Base-by-base conservation (phyloP, 2,329 filamentous ascomycete species). In the Mollisiaceae sp. region DNA sequence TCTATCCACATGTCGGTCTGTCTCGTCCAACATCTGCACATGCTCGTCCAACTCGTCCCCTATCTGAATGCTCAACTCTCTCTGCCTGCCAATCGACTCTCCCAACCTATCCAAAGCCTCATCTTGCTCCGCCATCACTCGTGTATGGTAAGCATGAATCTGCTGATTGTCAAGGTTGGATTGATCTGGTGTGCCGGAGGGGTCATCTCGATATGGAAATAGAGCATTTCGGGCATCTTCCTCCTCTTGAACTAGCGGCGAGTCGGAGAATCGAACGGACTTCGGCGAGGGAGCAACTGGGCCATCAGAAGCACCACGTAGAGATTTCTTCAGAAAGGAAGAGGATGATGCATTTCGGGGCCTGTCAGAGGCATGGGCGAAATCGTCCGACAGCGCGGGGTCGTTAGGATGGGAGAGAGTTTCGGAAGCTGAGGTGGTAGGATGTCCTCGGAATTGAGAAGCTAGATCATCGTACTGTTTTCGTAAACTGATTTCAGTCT, bases 21-120 rank as follows among this genome's bases (percentile, higher is more conserved):
- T 88, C 73, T 97, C 94, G 77, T 97, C 94, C 36, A 99, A 83
- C 82, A 99, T 83, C 72, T 90, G 85, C 43, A 96, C 91, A 74
- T 99, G 95, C 71, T 89, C 90, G 73, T 98, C 95, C 41, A 99
- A 84, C 82, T 99, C 95, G 77, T 97, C 92, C 36, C 95, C 94
- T 74, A 99, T 98, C 81, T 95, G 92, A 81, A 97, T 96, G 76
- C 91, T 94, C 67, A 99, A 83, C 80, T 98, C 92, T 59, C 96
- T 85, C 81, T 98, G 95, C 45, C 95, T 87, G 4, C 91, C 86
- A 71, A 99, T 97, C 65, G 88, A 92, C 74, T 89, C 87, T n/a
- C 94, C 92, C 4, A 99, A 82, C 11, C 86, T 84, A 77, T 98
- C 94, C n/a, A 99, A 85, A 77, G 97, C 93, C 70, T 92, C 91